Evolutionary conservation across 495 filamentous ascomycete genomes (phyloP), one percentile per base, ranked within the genome.

Genomic region (Aspergillus diversus): DNA sequence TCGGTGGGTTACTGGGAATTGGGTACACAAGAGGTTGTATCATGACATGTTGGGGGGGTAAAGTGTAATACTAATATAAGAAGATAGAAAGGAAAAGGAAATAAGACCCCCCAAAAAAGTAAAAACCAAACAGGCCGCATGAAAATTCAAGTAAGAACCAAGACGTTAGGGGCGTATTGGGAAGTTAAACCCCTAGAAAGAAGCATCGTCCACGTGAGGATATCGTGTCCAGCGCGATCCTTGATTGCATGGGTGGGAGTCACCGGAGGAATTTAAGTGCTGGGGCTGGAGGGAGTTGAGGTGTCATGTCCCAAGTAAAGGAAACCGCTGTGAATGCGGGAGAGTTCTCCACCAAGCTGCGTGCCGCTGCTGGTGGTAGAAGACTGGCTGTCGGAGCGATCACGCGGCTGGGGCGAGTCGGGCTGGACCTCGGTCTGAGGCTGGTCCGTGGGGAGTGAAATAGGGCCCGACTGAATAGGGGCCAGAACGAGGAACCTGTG

Each of bases 401-500:
- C 55, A 46, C 55, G 55, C 55, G 46, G 31, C 34, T 54, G 51
- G 15, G 39, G 39, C 5, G 55, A 43, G 17, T 35, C 15, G 5
- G 55, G 21, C 48, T 39, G 33, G 17, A 50, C 62, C 33, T 74
- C 64, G 46, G 59, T 37, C 55, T 70, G 54, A 35, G 63, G 49
- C 57, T 72, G 68, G 53, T 74, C 71, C 43, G 67, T 68, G 56
- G 50, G 55, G 53, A 65, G 61, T 49, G 69, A 63, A 55, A 73
- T 66, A 34, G 77, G 77, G 43, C 71, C 73, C 43, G 67, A 76
- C 59, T 78, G 71, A 43, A 67, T 75, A 39, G 77, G 77, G 53
- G 76, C 73, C 61, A 80, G 59, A 54, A 80, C 70, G 65, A 80
- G 70, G 68, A 79, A 79, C 55, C 72, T 71, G 65, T 63, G 52